phyloP scores from a whole-genome alignment of 768 basidiomycete genomes.

The Russula earlei region DNA sequence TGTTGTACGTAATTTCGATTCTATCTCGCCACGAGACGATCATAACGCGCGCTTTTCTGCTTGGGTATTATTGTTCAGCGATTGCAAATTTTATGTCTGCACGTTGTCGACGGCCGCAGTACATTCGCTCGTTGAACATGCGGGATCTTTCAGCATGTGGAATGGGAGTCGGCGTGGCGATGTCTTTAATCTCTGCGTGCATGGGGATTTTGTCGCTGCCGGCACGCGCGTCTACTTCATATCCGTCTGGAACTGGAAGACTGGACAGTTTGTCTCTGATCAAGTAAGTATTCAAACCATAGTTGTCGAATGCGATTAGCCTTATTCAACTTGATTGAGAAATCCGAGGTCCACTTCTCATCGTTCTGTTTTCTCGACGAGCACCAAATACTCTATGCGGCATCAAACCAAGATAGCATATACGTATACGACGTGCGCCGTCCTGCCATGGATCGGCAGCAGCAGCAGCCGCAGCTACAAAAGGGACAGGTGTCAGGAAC shows the following conservation, averaged over 20 bases:
- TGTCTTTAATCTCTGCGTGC: neutral
- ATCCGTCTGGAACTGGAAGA: constrained; percentile 17
- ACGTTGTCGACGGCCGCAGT: neutral
- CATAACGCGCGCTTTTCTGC: neutral
- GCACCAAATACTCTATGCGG: constrained; percentile 5
- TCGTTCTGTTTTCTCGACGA: constrained; percentile 14
- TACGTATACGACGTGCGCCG: constrained; percentile 9
- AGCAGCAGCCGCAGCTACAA: neutral
- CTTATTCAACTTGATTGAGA: neutral
- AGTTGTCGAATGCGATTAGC: too few relatives aligned
- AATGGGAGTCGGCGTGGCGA: neutral
- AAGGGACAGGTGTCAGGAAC: neutral
- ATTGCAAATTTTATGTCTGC: neutral
- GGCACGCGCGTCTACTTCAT: neutral
- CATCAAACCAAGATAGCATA: neutral
- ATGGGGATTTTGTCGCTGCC: constrained; percentile 5
- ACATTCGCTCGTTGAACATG: neutral
- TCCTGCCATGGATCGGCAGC: neutral
- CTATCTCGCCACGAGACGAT: neutral
- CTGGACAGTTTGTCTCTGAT: neutral
- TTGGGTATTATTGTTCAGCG: neutral
- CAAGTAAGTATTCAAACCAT: neutral
- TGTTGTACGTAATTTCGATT: neutral
- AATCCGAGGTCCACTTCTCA: neutral
- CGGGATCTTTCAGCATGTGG: neutral